A percentile compares a stretch with the other conserved stretches of the same genome.
Evolutionary conservation across 306 rosid genomes (phyloP).

Genomic region (Trifolium repens): DNA sequence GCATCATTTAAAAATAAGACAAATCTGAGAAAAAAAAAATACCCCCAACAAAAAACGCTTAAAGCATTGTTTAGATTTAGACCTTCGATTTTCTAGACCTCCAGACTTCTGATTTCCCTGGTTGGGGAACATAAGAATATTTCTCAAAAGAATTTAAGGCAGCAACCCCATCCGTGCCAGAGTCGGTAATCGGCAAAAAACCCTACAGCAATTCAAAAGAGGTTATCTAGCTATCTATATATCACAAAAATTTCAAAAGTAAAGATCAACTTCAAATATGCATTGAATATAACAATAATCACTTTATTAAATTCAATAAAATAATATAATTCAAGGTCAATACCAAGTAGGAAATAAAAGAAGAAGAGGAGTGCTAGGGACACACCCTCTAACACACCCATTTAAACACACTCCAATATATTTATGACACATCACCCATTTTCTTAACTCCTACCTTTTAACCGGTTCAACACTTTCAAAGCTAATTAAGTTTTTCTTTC

Average conservation of each 20-base stretch:
- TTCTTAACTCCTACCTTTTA: too few species aligned
- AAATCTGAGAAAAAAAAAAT: conserved; percentile 27
- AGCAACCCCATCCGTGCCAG: conserved; percentile 41
- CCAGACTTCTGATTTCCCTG: conserved; percentile 56
- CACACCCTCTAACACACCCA: too few species aligned
- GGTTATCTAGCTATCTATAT: conserved; percentile 21
- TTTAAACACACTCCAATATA: too few species aligned
- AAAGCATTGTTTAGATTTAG: conserved; percentile 26
- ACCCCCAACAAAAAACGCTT: conserved; percentile 20
- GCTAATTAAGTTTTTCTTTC: too few species aligned
- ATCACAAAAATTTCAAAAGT: conserved; percentile 24
- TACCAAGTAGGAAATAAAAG: neutral
- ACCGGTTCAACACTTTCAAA: too few species aligned
- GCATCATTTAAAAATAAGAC: conserved; percentile 49
- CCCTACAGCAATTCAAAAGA: conserved; percentile 52
- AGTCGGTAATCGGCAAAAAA: conserved; percentile 42
- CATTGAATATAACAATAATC: conserved; percentile 25
- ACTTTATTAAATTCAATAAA: conserved; percentile 20
- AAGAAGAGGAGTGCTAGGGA: too few species aligned
- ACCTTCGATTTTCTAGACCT: conserved; percentile 77
- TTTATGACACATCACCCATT: too few species aligned
- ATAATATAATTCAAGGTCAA: conserved; percentile 21
- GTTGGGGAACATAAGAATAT: conserved; percentile 51
- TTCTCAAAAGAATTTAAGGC: conserved; percentile 58
- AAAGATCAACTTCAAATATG: conserved; percentile 2